Base-by-base conservation (phyloP, 2,329 filamentous ascomycete genomes). In the Aspergillus persii region DNA sequence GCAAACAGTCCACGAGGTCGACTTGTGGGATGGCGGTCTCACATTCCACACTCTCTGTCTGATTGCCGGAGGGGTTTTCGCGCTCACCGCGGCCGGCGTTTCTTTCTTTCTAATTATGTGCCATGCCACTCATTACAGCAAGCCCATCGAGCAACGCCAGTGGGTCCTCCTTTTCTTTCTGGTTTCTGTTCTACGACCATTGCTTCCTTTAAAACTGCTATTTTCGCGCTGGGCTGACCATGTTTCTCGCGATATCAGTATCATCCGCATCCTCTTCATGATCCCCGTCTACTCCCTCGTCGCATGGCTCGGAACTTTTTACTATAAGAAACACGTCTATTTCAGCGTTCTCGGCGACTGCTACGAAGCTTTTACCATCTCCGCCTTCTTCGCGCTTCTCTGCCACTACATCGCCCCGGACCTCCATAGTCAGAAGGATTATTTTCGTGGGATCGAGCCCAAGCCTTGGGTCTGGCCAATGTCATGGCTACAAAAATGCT, bases 201-300 rank as follows among this genome's bases (percentile, higher is more conserved):
- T 23, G 39, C 48, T 29, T 51, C 41, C 49, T 50, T 54, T 18
- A 48, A 47, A 23, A 3, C 36, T 12, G 18, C 41, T 41, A 12
- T 31, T 18, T 30, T 47, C 9, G n/a, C 39, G 46, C n/a, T 36
- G 12, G 30, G 47, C 63, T 66, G 41, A 63, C 23, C 30, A 15
- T 18, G 30, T 46, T 8, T 26, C 29, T 33, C 27, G 26, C 48
- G 8, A 29, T 27, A 31, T 51, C 66, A 91, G 87, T 71, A 92
- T 95, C 69, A 93, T 96, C 68, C 90, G 92, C 52, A 94, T 96
- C 65, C 83, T 96, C 29, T 88, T 93, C 73, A 94, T 96, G 90
- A 85, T 96, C 53, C 92, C 92, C 44, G 81, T 96, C 61, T 96
- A 96, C 74, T 83, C 89, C 53, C 80, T 87, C 44, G 87, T 92